phyloP scores from a whole-genome alignment of 2,329 filamentous ascomycete genomes.

The Cordyceps tenuipes region DNA sequence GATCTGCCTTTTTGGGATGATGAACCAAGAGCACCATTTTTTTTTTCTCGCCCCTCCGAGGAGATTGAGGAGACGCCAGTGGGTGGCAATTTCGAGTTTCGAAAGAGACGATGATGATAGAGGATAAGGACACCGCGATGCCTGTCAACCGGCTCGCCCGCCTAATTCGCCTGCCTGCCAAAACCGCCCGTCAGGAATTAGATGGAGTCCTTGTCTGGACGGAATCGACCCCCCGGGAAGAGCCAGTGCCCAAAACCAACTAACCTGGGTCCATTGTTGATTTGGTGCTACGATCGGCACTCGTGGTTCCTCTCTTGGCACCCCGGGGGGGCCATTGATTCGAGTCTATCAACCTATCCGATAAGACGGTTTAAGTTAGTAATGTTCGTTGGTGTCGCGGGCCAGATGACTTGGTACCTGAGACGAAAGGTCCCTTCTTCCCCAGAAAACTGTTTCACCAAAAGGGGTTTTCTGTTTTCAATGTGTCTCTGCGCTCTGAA shows the following conservation, averaged over 20 bases:
- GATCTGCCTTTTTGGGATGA: background rate
- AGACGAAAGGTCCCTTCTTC: background rate
- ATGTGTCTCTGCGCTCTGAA: background rate
- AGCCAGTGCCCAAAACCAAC: background rate
- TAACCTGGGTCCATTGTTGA: background rate
- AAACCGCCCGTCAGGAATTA: background rate
- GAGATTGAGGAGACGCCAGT: background rate
- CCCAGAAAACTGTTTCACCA: constrained; percentile 3
- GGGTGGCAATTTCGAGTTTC: background rate
- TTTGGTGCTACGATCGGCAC: background rate
- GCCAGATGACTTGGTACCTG: background rate
- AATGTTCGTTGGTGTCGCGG: background rate
- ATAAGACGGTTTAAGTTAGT: too few species aligned
- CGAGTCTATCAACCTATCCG: too few species aligned
- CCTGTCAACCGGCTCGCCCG: too few species aligned
- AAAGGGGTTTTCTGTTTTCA: too few species aligned
- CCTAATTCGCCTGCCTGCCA: background rate
- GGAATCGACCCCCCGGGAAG: background rate
- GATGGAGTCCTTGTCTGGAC: background rate
- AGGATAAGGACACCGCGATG: background rate
- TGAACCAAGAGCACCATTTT: background rate
- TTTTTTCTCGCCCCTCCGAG: background rate
- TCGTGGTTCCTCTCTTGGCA: background rate
- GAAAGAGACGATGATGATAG: background rate
- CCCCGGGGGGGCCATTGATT: too few species aligned